Evolutionary conservation across 164 flowering plant species (phyloP).

Genomic region (Umbilicus rupestris): DNA sequence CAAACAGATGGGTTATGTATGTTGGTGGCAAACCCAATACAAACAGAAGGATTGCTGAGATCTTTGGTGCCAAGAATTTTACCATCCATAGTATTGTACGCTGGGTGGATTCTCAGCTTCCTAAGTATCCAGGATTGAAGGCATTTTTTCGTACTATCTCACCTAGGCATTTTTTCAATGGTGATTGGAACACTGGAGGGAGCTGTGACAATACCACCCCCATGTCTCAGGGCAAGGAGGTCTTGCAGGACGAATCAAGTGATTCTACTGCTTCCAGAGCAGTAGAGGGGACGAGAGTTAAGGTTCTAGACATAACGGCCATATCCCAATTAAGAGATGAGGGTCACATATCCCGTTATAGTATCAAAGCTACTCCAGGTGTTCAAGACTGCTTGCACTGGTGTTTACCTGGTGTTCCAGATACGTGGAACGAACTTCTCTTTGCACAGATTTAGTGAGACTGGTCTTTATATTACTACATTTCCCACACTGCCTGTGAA

Average conservation of each 20-base stretch:
- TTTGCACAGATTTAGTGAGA: constrained; percentile 35
- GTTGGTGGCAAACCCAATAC: constrained; percentile 51
- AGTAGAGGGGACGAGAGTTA: constrained; percentile 53
- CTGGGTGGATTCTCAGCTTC: constrained; percentile 62
- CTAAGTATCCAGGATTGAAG: constrained; percentile 43
- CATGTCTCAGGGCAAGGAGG: constrained; percentile 47
- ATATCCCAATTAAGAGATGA: constrained; percentile 64
- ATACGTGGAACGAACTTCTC: constrained; percentile 74
- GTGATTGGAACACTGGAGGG: constrained; percentile 89
- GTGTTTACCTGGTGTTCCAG: constrained; percentile 86
- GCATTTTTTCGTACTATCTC: constrained; percentile 63
- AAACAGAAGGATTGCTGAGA: constrained; percentile 34
- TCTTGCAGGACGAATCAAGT: constrained; percentile 42
- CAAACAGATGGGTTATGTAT: constrained; percentile 68
- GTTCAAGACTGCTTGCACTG: constrained; percentile 78
- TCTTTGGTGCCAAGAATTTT: constrained; percentile 55
- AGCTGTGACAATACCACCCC: constrained; percentile 69
- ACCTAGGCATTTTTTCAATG: constrained; percentile 72
- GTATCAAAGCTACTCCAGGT: constrained; percentile 38
- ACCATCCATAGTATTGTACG: constrained; percentile 44
- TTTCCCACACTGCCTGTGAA: too few relatives aligned
- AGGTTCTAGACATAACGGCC: constrained; percentile 63
- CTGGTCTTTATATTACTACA: too few relatives aligned
- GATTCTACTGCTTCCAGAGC: constrained; percentile 47
- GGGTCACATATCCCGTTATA: constrained; percentile 65